Conservation (phyloP, 2,329 filamentous ascomycete genomes). For the Westerdykella aurantiaca region DNA sequence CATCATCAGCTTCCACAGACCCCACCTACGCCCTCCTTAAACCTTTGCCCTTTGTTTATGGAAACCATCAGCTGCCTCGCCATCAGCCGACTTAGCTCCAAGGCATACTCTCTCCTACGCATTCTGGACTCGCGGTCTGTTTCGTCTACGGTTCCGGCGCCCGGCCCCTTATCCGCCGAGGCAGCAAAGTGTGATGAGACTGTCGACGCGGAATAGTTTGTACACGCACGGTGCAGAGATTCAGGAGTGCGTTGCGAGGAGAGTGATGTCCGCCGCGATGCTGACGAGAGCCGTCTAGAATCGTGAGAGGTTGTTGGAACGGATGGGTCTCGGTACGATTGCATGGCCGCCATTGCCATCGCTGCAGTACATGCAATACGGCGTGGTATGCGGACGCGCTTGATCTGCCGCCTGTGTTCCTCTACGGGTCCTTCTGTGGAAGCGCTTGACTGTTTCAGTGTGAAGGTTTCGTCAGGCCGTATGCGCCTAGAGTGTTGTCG, state of each 20-base stretch:
- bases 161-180: neutral
- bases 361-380: neutral
- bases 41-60: slow-evolving; percentile 1
- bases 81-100: slow-evolving; percentile 5
- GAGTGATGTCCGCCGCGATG: neutral
- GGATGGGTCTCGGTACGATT: neutral
- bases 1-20: too few species aligned
- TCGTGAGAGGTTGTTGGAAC: neutral
- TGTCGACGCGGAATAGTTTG: neutral
- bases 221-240: neutral
- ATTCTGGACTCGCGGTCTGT: neutral
- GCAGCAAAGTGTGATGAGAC: too few species aligned
- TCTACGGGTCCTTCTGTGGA: too few species aligned
- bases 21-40: neutral
- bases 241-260: neutral
- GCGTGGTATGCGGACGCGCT: too few species aligned
- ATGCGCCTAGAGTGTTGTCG: too few species aligned
- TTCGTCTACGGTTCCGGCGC: neutral
- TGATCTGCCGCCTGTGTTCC: too few species aligned
- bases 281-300: neutral
- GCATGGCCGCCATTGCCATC: neutral
- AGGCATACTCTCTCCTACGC: slow-evolving; percentile 7
- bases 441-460: too few species aligned
- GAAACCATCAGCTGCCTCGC: slow-evolving; percentile 6
- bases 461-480: too few species aligned